These are phyloP conservation scores for Tolypocladium paradoxum DNA, from an alignment of 2,329 filamentous ascomycete species.

Conservation along the genomic window DNA sequence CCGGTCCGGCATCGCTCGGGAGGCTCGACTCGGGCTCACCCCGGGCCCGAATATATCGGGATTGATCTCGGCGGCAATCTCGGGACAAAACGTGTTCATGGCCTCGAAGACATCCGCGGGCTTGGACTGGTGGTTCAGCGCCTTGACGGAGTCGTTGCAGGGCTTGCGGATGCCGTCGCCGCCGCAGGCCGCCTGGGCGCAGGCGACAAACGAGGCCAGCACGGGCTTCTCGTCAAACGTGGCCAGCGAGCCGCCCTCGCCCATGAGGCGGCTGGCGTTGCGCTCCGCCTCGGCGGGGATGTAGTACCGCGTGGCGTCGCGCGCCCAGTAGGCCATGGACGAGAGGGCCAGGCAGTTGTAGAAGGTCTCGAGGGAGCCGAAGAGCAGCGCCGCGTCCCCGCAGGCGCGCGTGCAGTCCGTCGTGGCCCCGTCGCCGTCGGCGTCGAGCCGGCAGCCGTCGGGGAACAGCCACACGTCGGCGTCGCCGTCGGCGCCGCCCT, in stretches of 20 bases:
- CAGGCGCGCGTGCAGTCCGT: constrained; percentile 23
- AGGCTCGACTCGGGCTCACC: too few species aligned
- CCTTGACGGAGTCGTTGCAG: constrained; percentile 17
- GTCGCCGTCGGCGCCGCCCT: constrained; percentile 20
- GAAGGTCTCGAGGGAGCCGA: constrained; percentile 25
- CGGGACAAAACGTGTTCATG: constrained; percentile 24
- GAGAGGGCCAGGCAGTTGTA: constrained; percentile 27
- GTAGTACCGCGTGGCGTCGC: constrained; percentile 16
- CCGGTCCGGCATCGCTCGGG: too few species aligned
- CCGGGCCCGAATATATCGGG: constrained; percentile 28
- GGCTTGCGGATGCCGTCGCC: constrained; percentile 20
- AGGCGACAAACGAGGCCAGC: constrained; percentile 20
- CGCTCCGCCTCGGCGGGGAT: constrained; percentile 21
- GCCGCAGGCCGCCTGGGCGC: constrained; percentile 23
- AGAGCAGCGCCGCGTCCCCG: constrained; percentile 17
- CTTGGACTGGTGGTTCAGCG: constrained; percentile 14
- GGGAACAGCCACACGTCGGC: constrained; percentile 20
- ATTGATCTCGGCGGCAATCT: constrained; percentile 24
- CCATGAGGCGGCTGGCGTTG: constrained; percentile 26
- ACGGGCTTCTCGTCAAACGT: constrained; percentile 19
- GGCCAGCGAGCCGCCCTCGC: constrained; percentile 16
- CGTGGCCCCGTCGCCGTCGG: neutral
- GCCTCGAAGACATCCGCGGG: constrained; percentile 20
- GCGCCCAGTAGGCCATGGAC: constrained; percentile 22
- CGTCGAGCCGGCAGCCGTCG: constrained; percentile 19